These are phyloP conservation scores for Kregervanrija delftensis DNA, from an alignment of 805 yeast genomes.

Conservation along the genomic window DNA sequence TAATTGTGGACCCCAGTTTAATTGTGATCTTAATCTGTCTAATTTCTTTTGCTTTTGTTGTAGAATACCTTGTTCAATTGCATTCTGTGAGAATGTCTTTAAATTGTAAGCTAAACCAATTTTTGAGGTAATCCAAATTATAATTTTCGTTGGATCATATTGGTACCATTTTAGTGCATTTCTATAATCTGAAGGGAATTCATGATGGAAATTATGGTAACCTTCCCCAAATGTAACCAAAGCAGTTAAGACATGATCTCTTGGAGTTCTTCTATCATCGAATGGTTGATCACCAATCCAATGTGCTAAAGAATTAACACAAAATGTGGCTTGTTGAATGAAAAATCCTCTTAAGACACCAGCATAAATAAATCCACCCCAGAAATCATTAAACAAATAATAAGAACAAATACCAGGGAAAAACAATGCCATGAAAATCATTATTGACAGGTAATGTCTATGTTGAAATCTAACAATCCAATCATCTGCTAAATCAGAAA, in stretches of 20 bases:
- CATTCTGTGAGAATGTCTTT: conserved; percentile 71
- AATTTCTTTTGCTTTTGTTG: conserved; percentile 82
- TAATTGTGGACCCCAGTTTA: conserved; percentile 73
- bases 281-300: conserved; percentile 84
- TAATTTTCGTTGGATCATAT: conserved; percentile 73
- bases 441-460: conserved; percentile 60
- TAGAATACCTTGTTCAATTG: conserved; percentile 73
- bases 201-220: conserved; percentile 86
- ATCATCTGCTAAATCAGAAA: conserved; percentile 69
- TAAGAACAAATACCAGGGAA: conserved; percentile 57
- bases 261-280: conserved; percentile 81
- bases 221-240: conserved; percentile 85
- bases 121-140: conserved; percentile 53
- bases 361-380: conserved; percentile 72
- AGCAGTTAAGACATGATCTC: conserved; percentile 77
- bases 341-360: conserved; percentile 63
- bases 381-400: conserved; percentile 48
- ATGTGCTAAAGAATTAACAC: conserved; percentile 81
- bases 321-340: conserved; percentile 82
- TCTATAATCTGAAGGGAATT: conserved; percentile 85
- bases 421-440: conserved; percentile 54
- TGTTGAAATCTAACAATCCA: conserved; percentile 79
- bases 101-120: conserved; percentile 67
- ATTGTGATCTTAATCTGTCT: conserved; percentile 50
- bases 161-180: conserved; percentile 84